phyloP scores from a whole-genome alignment of 2,329 filamentous ascomycete species.

The Sphaerulina populicola region DNA sequence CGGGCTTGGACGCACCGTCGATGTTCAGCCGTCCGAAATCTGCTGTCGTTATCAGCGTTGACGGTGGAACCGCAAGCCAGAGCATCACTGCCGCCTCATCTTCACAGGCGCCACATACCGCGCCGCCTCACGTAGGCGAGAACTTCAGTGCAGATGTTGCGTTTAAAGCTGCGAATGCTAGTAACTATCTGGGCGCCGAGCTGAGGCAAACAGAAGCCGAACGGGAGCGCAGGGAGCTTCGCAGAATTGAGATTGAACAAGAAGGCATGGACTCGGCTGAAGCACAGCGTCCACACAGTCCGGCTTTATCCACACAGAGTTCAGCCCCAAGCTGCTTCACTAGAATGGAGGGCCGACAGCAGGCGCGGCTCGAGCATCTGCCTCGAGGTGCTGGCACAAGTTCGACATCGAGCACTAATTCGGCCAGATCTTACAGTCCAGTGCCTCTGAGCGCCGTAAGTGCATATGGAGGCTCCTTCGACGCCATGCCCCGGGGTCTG shows the following conservation, averaged over 20 bases:
- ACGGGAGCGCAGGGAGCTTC: slow-evolving; percentile 1
- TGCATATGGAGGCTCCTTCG: slow-evolving; percentile 13
- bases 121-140: slow-evolving; percentile 21
- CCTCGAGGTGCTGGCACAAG: slow-evolving; percentile 2
- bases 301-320: slow-evolving; percentile 5
- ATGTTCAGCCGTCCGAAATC: slow-evolving; percentile 15
- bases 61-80: slow-evolving; percentile 3
- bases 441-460: slow-evolving; percentile 7
- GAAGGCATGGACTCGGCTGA: slow-evolving; percentile 3
- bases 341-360: slow-evolving; percentile 2
- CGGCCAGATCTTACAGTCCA: slow-evolving; percentile 4
- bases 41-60: slow-evolving; percentile 13
- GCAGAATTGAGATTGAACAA: slow-evolving; percentile 6
- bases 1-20: slow-evolving; percentile 30
- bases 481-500: slow-evolving; percentile 24
- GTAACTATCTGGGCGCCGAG: background rate
- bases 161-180: slow-evolving; percentile 19
- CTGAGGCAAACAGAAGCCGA: slow-evolving; percentile 2
- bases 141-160: slow-evolving; percentile 24
- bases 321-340: slow-evolving; percentile 8
- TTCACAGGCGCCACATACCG: slow-evolving; percentile 17
- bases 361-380: background rate
- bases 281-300: background rate
- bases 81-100: slow-evolving; percentile 1
- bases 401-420: slow-evolving; percentile 5